Evolutionary conservation across 2,329 filamentous ascomycete genomes (phyloP), one percentile per base, ranked within the genome.

Genomic region (Neocatenulostroma microsporum): DNA sequence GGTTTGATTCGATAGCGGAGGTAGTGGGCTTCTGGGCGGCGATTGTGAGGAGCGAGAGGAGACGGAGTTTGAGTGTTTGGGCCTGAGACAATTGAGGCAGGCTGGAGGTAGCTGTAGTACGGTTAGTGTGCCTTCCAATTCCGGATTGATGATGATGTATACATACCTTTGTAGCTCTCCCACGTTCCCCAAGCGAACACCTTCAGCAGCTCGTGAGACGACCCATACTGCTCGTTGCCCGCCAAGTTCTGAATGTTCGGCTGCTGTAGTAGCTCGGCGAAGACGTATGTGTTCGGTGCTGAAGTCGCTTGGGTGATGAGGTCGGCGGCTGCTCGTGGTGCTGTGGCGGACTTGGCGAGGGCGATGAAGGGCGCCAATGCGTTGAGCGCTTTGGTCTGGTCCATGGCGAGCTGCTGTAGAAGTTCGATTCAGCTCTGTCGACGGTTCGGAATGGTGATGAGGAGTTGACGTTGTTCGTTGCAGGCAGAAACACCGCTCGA

Each of bases 111-210:
- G 62, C 66, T 69, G 58, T 48, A n/a, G n/a, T n/a, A n/a, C n/a
- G n/a, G n/a, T n/a, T n/a, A n/a, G n/a, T n/a, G n/a, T n/a, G n/a
- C n/a, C n/a, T n/a, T n/a, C n/a, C n/a, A n/a, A n/a, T n/a, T n/a
- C n/a, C n/a, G n/a, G n/a, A n/a, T n/a, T n/a, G n/a, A n/a, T n/a
- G n/a, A n/a, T n/a, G n/a, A n/a, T n/a, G n/a, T n/a, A n/a, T n/a
- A 31, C 17, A 17, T 55, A 78, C 76, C 57, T 58, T 74, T 70
- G 68, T 94, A 95, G 50, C 81, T 76, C 41, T 74, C 67, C 69
- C 86, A 95, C 41, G 86, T 94, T 42, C 89, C 91, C 71, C 91
- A 86, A 41, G 87, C 84, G 64, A 98, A 98, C 53, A 93, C 80
- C 62, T 88, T 74, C 29, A 98, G 80, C 11, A 94, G 73, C 2